Conservation (phyloP, 2,329 filamentous ascomycete species). For the Ophiognomonia clavigignenti-juglandacearum region DNA sequence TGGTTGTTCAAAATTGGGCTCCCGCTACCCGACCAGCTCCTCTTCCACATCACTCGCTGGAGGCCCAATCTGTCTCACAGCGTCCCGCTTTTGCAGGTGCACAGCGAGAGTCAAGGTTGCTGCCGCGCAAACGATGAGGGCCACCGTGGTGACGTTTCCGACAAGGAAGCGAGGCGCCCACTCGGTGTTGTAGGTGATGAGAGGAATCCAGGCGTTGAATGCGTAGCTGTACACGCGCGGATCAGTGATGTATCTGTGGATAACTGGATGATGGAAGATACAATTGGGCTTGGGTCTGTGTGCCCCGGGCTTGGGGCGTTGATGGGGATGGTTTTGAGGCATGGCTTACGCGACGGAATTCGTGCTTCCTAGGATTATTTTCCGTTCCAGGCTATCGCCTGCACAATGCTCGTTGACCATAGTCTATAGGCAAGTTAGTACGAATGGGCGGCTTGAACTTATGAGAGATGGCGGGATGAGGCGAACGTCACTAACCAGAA, state of each 20-base stretch:
- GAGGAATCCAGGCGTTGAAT: conserved; percentile 23
- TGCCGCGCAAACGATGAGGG: conserved; percentile 20
- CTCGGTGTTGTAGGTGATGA: conserved; percentile 21
- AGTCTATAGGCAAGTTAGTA: conserved; percentile 10
- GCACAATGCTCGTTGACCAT: conserved; percentile 24
- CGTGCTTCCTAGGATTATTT: conserved; percentile 21
- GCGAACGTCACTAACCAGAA: conserved; percentile 13
- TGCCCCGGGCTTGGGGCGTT: neutral
- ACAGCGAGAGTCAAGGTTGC: conserved; percentile 20
- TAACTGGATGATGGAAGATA: neutral
- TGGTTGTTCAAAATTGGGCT: too few species aligned
- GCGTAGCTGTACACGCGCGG: conserved; percentile 11
- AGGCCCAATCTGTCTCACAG: neutral
- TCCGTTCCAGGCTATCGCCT: conserved; percentile 20
- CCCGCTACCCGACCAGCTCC: neutral
- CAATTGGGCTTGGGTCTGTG: neutral
- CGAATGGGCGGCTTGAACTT: too few species aligned
- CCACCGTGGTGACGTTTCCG: conserved; percentile 22
- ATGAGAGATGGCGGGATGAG: neutral
- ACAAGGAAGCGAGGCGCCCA: conserved; percentile 21
- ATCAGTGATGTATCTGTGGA: neutral
- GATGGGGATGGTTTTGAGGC: neutral
- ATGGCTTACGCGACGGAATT: conserved; percentile 20
- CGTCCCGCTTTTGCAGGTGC: conserved; percentile 17
- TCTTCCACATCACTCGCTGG: neutral